phyloP scores from a whole-genome alignment of 495 filamentous ascomycete genomes.

The Baudoinia panamericana region DNA sequence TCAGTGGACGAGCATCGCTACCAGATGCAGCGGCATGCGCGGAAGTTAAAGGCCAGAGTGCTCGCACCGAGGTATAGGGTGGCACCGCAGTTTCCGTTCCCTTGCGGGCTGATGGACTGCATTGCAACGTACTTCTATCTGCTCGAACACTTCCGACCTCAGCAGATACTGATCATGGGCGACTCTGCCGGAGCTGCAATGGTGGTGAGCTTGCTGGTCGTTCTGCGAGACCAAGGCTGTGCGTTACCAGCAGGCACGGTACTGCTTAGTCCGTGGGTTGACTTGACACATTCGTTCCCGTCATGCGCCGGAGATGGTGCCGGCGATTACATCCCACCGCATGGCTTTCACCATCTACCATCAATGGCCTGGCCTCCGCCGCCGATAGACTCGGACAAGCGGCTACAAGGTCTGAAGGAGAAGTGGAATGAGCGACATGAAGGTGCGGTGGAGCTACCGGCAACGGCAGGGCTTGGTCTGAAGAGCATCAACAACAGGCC shows the following conservation, averaged over 20 bases:
- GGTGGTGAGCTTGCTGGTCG: conserved; percentile 67
- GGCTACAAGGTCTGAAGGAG: background rate
- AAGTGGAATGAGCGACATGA: background rate
- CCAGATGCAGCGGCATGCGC: conserved; percentile 87
- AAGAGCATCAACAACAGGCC: conserved; percentile 1
- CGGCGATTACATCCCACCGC: conserved; percentile 72
- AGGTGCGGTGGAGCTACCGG: conserved; percentile 18
- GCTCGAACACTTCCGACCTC: conserved; percentile 56
- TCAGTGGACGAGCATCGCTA: conserved; percentile 91
- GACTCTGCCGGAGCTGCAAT: conserved; percentile 88
- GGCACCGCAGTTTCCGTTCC: conserved; percentile 88
- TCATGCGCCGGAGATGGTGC: conserved; percentile 62
- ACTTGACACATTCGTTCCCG: conserved; percentile 87
- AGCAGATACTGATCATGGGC: conserved; percentile 69
- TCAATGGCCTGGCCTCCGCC: conserved; percentile 84
- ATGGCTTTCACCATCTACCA: conserved; percentile 76
- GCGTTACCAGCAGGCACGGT: conserved; percentile 81
- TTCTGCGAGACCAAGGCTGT: conserved; percentile 63
- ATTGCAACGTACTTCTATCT: conserved; percentile 76
- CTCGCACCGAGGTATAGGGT: conserved; percentile 81
- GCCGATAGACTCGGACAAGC: conserved; percentile 50
- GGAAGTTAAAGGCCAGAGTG: conserved; percentile 79
- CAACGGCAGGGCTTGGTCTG: conserved; percentile 2
- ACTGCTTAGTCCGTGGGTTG: conserved; percentile 85
- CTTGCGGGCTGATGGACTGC: conserved; percentile 80